A percentile compares a stretch with the other conserved stretches of the same genome.
Evolutionary conservation across 352 stramenopile genomes (phyloP).

Genomic region (Phytopythium delawarense): DNA sequence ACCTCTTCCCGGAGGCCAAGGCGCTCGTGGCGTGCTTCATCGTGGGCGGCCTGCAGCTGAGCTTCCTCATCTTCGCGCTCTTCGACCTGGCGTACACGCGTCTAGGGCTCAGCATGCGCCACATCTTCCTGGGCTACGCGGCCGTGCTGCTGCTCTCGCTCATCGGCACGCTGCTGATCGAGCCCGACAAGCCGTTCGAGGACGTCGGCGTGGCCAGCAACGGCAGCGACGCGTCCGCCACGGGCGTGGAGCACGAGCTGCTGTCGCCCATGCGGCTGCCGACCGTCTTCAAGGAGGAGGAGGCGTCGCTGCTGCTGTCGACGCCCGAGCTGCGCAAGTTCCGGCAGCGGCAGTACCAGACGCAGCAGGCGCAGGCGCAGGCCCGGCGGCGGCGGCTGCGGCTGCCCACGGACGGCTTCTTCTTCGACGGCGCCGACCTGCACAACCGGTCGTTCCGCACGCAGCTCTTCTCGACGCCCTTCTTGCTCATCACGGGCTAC

Average conservation of each 20-base stretch:
- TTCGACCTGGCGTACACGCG: constrained; percentile 48
- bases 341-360: constrained; percentile 11
- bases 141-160: constrained; percentile 45
- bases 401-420: constrained; percentile 24
- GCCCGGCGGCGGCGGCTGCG: constrained; percentile 11
- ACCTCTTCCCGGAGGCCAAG: constrained; percentile 64
- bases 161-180: constrained; percentile 43
- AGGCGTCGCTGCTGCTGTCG: constrained; percentile 37
- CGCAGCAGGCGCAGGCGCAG: constrained; percentile 10
- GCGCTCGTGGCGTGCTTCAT: constrained; percentile 69
- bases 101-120: constrained; percentile 27
- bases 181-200: constrained; percentile 51
- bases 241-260: constrained; percentile 29
- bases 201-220: constrained; percentile 4
- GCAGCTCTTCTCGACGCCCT: constrained; percentile 58
- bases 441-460: constrained; percentile 56
- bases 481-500: constrained; percentile 67
- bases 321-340: constrained; percentile 46
- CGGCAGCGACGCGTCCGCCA: neutral
- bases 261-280: constrained; percentile 55
- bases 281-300: constrained; percentile 56
- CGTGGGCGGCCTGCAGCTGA: constrained; percentile 62
- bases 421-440: constrained; percentile 33
- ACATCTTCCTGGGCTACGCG: constrained; percentile 54
- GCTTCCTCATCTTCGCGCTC: constrained; percentile 71